A percentile compares a stretch with the other conserved stretches of the same genome.
These are phyloP conservation scores for Lignosus rhinocerotis DNA, from an alignment of 1,284 basidiomycete species.

Conservation along the genomic window DNA sequence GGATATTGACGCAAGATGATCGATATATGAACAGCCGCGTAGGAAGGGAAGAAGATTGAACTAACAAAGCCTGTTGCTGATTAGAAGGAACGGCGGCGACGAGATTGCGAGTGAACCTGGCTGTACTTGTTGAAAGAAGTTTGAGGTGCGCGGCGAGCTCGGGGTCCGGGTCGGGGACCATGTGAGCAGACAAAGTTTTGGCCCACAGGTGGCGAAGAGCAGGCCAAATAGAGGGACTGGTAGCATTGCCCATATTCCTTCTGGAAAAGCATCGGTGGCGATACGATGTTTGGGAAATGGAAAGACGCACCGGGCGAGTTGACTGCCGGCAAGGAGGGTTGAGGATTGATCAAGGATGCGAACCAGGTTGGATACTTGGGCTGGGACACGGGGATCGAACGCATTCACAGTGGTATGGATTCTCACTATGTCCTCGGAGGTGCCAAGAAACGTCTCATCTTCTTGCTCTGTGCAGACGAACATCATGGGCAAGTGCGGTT, in stretches of 20 bases:
- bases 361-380: slow-evolving; percentile 27
- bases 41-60: slow-evolving; percentile 18
- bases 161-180: slow-evolving; percentile 33
- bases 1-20: not conserved
- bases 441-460: too few relatives aligned
- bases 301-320: slow-evolving; percentile 42
- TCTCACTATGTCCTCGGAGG: slow-evolving; percentile 1
- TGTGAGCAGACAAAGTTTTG: slow-evolving; percentile 47
- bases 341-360: slow-evolving; percentile 46
- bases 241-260: slow-evolving; percentile 41
- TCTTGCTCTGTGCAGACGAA: slow-evolving; percentile 9
- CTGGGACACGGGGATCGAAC: slow-evolving; percentile 14
- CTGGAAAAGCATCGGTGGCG: slow-evolving; percentile 31
- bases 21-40: not conserved
- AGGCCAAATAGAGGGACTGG: slow-evolving; percentile 52
- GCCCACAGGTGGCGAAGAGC: slow-evolving; percentile 56
- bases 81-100: slow-evolving; percentile 67
- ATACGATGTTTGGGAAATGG: not conserved
- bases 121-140: slow-evolving; percentile 49
- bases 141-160: slow-evolving; percentile 33
- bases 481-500: not conserved
- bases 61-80: slow-evolving; percentile 69
- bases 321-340: slow-evolving; percentile 45
- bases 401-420: slow-evolving; percentile 2
- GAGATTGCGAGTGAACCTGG: slow-evolving; percentile 76